Percentiles rank a stretch among this genome's conserved stretches.
These are phyloP conservation scores for Chaetothyriales sp. DNA, from an alignment of 2,329 filamentous ascomycete genomes.

Conservation along the genomic window DNA sequence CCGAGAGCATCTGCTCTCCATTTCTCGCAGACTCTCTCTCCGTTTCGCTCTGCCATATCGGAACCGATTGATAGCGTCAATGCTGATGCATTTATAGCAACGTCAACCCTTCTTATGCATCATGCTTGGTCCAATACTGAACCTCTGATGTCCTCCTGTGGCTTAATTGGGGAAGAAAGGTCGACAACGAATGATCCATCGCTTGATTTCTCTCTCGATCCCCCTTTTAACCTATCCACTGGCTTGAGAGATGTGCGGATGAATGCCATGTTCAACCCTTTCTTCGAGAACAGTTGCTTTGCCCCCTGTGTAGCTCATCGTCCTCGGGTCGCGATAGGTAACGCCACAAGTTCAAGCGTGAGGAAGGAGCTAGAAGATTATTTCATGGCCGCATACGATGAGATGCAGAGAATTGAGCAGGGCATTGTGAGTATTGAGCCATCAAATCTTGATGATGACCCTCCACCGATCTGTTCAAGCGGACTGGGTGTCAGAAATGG, in stretches of 20 bases:
- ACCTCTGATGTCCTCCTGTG: too few relatives aligned
- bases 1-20: background rate
- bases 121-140: conserved; percentile 1
- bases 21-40: background rate
- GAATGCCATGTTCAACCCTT: background rate
- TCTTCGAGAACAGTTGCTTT: too few relatives aligned
- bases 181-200: background rate
- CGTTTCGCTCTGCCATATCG: background rate
- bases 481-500: background rate
- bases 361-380: too few relatives aligned
- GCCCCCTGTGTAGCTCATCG: too few relatives aligned
- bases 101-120: conserved; percentile 1
- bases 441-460: too few relatives aligned
- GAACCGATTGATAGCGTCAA: background rate
- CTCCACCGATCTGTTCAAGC: background rate
- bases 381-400: too few relatives aligned
- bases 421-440: too few relatives aligned
- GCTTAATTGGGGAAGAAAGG: too few relatives aligned
- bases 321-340: too few relatives aligned
- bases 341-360: too few relatives aligned
- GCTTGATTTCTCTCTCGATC: background rate
- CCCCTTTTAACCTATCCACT: background rate
- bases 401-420: too few relatives aligned
- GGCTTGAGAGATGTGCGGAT: background rate
- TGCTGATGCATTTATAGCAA: background rate